Percentiles rank a stretch among this genome's conserved stretches.
Evolutionary conservation across 129 eudicot species (phyloP).

Genomic region (Centaurea solstitialis): DNA sequence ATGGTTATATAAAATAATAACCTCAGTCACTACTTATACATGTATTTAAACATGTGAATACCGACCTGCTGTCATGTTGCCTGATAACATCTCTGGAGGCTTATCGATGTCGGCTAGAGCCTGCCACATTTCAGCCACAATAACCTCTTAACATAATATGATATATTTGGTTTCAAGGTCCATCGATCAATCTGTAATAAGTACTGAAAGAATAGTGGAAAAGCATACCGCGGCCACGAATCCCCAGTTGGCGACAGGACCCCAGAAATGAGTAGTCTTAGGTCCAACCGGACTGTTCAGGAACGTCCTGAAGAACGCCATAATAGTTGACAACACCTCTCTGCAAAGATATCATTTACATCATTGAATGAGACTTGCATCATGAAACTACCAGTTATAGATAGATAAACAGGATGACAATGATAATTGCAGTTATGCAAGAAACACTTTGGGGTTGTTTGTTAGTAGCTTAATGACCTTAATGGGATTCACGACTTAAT

Average conservation of each 20-base stretch:
- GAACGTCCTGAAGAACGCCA: slow-evolving; percentile 77
- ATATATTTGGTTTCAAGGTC: background rate
- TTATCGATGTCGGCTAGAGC: slow-evolving; percentile 84
- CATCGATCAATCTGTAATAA: background rate
- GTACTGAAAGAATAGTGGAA: background rate
- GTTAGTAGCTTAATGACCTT: too few relatives aligned
- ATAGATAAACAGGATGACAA: background rate
- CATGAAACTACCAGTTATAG: slow-evolving; percentile 1
- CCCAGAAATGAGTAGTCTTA: slow-evolving; percentile 96
- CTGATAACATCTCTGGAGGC: slow-evolving; percentile 91
- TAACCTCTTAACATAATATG: background rate
- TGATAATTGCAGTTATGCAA: background rate
- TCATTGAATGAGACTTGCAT: background rate
- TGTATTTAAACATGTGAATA: slow-evolving; percentile 4
- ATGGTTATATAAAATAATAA: background rate
- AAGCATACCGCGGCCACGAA: slow-evolving; percentile 75
- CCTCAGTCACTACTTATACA: background rate
- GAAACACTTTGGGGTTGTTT: background rate
- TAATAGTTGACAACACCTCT: slow-evolving; percentile 15
- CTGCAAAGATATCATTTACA: slow-evolving; percentile 20
- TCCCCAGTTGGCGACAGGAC: slow-evolving; percentile 96
- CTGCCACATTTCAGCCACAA: slow-evolving; percentile 35
- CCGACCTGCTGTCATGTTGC: slow-evolving; percentile 91
- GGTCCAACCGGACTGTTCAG: slow-evolving; percentile 93
- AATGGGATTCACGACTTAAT: too few relatives aligned